A percentile compares a stretch with the other conserved stretches of the same genome.
Evolutionary conservation across 495 filamentous ascomycete genomes (phyloP).

Genomic region (Xylaria sp.): DNA sequence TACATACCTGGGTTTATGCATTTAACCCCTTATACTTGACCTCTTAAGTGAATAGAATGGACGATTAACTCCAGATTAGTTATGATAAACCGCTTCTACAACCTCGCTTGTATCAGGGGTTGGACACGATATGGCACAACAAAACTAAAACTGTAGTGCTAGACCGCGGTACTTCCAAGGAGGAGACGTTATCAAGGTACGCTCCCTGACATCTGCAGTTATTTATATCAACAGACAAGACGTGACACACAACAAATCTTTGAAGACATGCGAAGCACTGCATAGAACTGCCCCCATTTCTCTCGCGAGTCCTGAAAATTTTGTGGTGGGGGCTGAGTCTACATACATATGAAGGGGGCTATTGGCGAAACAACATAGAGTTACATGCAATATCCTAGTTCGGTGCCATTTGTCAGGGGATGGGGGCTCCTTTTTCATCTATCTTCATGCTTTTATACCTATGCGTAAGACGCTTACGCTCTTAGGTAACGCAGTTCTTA

Average conservation of each 20-base stretch:
- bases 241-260: background rate
- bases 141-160: too few relatives aligned
- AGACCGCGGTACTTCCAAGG: too few relatives aligned
- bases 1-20: too few relatives aligned
- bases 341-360: background rate
- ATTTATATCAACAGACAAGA: too few relatives aligned
- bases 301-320: background rate
- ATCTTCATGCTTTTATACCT: background rate
- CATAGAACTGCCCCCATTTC: background rate
- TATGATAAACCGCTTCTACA: too few relatives aligned
- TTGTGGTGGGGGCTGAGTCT: background rate
- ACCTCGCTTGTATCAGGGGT: too few relatives aligned
- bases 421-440: constrained; percentile 4
- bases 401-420: background rate
- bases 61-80: too few relatives aligned
- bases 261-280: background rate
- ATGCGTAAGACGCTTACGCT: background rate
- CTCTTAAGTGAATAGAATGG: too few relatives aligned
- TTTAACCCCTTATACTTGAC: too few relatives aligned
- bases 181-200: too few relatives aligned
- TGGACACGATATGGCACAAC: too few relatives aligned
- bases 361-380: background rate
- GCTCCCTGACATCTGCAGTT: too few relatives aligned
- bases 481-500: background rate
- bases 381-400: background rate